Base-by-base conservation (phyloP, 2,329 filamentous ascomycete genomes). In the Hypoxylon sp. region DNA sequence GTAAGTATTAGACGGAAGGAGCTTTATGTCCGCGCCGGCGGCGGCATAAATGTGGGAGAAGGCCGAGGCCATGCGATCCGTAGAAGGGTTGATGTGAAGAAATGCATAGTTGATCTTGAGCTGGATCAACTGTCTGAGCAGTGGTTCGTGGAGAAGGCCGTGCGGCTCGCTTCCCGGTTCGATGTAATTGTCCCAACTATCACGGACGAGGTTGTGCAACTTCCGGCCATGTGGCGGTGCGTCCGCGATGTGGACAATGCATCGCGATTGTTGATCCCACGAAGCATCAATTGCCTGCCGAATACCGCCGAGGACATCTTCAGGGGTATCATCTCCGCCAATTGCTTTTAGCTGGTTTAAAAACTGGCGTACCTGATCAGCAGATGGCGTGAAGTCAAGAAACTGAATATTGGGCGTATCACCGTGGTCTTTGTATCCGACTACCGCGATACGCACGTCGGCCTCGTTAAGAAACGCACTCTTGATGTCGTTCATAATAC, bases 271-370 rank as follows among this genome's bases (percentile, higher is more conserved):
- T 13, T 56, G 35, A 3, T 17, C 3, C 53, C 53, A 56, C 13
- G 21, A 31, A 15, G 53, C 53, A 17, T 56, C 46, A 17, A 46
- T 17, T 4, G 53, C 53, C n/a, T 56, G 35, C 19, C 7, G 53
- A 32, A 56, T 19, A 24, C 53, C 53, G 11, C 53, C 53, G n/a
- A 56, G 53, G 15, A 56, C 39, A 11, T 56, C 53, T 46, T 56
- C 53, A 32, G 53, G 24, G 5, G 2, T 29, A 17, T 56, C 53
- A 24, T 13, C n/a, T 8, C 52, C 52, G 21, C 52, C 35, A 3
- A 13, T 44, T 15, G 35, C 35, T 19, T 17, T 19, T 15, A 55
- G 37, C 19, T 6, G 8, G n/a, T 44, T 10, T 44, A 55, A 13
- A 10, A 55, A 55, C 13, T 10, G 7, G 21, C 24, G 13, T 17